phyloP scores from a whole-genome alignment of 2,329 filamentous ascomycete genomes.

The Colletotrichum liriopes region DNA sequence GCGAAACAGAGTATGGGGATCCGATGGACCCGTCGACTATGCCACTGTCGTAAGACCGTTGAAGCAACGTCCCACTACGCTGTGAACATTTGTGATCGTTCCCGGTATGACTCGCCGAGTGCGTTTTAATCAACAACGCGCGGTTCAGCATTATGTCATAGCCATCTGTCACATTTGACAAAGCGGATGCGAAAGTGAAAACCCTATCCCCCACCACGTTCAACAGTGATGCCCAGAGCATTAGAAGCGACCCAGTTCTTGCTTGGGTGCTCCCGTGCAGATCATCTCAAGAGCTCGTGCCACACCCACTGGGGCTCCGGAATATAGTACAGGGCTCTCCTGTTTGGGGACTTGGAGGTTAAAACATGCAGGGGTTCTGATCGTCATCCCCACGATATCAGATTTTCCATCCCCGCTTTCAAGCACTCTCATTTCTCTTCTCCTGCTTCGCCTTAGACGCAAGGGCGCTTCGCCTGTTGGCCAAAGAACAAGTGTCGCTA shows the following conservation, averaged over 20 bases:
- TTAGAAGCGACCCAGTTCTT: conserved; percentile 25
- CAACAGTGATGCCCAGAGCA: conserved; percentile 19
- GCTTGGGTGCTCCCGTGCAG: conserved; percentile 39
- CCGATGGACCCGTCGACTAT: neutral
- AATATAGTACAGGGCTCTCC: conserved; percentile 28
- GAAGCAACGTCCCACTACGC: neutral
- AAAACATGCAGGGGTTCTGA: conserved; percentile 34
- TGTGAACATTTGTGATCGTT: neutral
- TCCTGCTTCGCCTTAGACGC: neutral
- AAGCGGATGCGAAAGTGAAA: neutral
- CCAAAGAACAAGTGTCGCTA: neutral
- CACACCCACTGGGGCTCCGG: conserved; percentile 28
- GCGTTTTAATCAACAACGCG: neutral
- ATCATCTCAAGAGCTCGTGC: conserved; percentile 38
- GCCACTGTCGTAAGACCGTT: neutral
- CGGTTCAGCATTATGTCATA: neutral
- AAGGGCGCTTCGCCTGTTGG: neutral
- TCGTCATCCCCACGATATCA: conserved; percentile 28
- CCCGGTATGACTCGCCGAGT: neutral
- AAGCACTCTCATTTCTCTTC: neutral
- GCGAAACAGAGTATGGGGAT: neutral
- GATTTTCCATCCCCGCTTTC: conserved; percentile 31
- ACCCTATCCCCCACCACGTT: conserved; percentile 20
- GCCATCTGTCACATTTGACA: neutral
- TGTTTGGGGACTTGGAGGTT: conserved; percentile 10